Evolutionary conservation across 2,329 filamentous ascomycete genomes (phyloP).

Genomic region (Penicillium sp.): DNA sequence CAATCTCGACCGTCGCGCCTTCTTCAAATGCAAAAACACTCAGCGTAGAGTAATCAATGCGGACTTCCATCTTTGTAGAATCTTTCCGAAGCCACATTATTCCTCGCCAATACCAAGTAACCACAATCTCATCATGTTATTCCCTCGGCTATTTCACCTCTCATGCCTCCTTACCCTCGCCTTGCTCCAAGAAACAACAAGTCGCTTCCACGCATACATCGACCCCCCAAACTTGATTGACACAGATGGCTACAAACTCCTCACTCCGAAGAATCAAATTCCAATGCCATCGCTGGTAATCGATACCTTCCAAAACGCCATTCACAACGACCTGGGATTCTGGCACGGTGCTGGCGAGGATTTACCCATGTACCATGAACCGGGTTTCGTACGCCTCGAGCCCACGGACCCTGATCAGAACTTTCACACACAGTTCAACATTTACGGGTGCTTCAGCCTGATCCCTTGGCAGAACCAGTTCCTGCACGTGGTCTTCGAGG

Average conservation of each 20-base stretch:
- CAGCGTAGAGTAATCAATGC: neutral
- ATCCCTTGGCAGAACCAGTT: slow-evolving; percentile 57
- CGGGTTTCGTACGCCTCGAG: slow-evolving; percentile 55
- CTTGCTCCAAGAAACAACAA: slow-evolving; percentile 3
- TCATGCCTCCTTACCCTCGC: slow-evolving; percentile 2
- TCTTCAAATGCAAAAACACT: neutral
- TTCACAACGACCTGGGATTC: slow-evolving; percentile 60
- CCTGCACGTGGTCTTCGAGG: slow-evolving; percentile 64
- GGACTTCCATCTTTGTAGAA: neutral
- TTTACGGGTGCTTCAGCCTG: slow-evolving; percentile 57
- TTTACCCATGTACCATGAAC: slow-evolving; percentile 54
- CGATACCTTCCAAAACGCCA: slow-evolving; percentile 58
- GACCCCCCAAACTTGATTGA: neutral
- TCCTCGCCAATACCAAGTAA: neutral
- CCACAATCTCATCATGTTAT: slow-evolving; percentile 4
- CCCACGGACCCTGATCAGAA: slow-evolving; percentile 62
- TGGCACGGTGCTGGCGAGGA: slow-evolving; percentile 68
- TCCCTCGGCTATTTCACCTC: neutral
- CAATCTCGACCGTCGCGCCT: neutral
- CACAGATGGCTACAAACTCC: neutral
- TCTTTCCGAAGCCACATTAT: neutral
- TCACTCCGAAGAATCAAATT: neutral
- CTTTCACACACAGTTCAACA: slow-evolving; percentile 60
- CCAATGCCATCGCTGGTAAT: slow-evolving; percentile 46
- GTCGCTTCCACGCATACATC: slow-evolving; percentile 1